These are phyloP conservation scores for Luffa acutangula DNA, from an alignment of 306 rosid species.

Conservation along the genomic window DNA sequence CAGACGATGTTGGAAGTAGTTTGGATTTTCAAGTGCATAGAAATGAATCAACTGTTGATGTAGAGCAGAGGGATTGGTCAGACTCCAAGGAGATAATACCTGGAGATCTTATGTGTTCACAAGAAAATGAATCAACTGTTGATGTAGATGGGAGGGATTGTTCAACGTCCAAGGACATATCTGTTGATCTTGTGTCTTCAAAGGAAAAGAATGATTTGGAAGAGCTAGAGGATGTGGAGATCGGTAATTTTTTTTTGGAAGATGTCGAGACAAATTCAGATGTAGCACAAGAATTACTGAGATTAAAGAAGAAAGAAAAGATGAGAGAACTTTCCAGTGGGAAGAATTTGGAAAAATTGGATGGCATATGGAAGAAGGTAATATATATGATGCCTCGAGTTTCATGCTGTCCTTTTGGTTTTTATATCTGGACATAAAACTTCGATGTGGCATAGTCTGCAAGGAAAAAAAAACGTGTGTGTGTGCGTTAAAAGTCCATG, in stretches of 20 bases:
- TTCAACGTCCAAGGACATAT: constrained; percentile 22
- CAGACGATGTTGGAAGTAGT: constrained; percentile 15
- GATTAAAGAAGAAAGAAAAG: constrained; percentile 52
- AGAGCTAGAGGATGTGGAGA: constrained; percentile 55
- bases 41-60: constrained; percentile 22
- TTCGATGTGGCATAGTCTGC: neutral
- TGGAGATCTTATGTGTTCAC: constrained; percentile 18
- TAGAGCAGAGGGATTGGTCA: constrained; percentile 20
- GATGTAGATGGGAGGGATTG: constrained; percentile 23
- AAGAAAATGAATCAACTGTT: constrained; percentile 25
- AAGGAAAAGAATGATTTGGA: constrained; percentile 32
- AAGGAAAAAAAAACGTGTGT: neutral
- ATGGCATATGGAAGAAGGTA: constrained; percentile 94
- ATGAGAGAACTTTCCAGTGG: constrained; percentile 45
- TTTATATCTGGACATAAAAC: neutral
- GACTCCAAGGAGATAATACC: constrained; percentile 21
- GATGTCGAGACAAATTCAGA: constrained; percentile 36
- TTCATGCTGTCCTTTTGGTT: neutral
- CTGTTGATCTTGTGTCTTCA: constrained; percentile 20
- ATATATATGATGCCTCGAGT: neutral
- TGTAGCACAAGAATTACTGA: constrained; percentile 39
- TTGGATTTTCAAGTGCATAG: constrained; percentile 18
- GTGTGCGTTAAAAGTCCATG: neutral
- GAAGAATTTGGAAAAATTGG: constrained; percentile 68
- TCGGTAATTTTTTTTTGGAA: constrained; percentile 72